A percentile compares a stretch with the other conserved stretches of the same genome.
Evolutionary conservation across 1,139 yeast species (phyloP).

Genomic region (Sugiyamaella neomexicana): DNA sequence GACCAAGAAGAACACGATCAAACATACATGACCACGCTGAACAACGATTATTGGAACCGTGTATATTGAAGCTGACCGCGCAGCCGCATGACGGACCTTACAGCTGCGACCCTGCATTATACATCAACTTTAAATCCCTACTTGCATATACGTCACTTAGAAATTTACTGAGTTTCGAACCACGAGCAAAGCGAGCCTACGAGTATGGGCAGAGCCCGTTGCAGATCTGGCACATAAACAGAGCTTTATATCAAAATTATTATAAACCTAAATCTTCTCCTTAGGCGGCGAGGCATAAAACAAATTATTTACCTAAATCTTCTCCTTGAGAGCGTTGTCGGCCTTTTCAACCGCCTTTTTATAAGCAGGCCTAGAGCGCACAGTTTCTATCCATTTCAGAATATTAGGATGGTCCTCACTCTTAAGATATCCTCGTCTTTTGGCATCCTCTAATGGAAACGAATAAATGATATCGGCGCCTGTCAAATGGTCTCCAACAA

Average conservation of each 20-base stretch:
- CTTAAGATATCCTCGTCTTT: constrained; percentile 11
- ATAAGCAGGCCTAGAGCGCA: constrained; percentile 25
- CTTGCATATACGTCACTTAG: neutral
- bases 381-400: constrained; percentile 26
- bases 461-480: constrained; percentile 58
- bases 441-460: constrained; percentile 46
- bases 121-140: neutral
- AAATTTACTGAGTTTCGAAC: neutral
- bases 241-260: too few species aligned
- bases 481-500: constrained; percentile 56
- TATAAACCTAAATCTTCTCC: too few species aligned
- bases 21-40: neutral
- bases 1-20: constrained; percentile 7
- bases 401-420: constrained; percentile 30
- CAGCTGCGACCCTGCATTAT: too few species aligned
- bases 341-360: constrained; percentile 21
- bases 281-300: too few species aligned
- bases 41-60: neutral
- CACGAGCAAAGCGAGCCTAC: too few species aligned
- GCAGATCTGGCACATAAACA: too few species aligned
- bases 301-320: neutral
- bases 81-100: too few species aligned
- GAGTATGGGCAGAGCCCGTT: too few species aligned
- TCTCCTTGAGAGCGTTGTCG: neutral
- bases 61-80: too few species aligned